Base-by-base conservation (phyloP, 1,139 yeast genomes). In the Zygoascus sp. region DNA sequence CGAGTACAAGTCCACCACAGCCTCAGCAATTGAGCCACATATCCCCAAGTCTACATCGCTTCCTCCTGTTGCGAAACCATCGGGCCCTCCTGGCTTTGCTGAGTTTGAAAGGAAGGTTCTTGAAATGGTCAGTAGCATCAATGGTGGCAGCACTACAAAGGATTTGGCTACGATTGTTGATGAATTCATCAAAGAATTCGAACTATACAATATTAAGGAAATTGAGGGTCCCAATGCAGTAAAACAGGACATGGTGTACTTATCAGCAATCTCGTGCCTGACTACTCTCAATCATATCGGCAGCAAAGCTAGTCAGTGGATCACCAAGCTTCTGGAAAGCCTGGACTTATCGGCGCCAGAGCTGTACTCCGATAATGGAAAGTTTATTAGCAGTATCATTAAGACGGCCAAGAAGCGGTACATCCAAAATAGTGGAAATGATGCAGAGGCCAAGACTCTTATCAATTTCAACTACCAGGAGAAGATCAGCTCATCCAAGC, bases 401-500 rank as follows among this genome's bases (percentile, higher is more conserved):
- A 42, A 20, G n/a, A 25, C 17, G 16, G 45, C 45, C 10, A 42
- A 34, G 36, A 20, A 36, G 21, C 35, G 36, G 7, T 42, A 35
- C 27, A 40, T 40, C 20, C 19, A 35, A 20, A 32, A 42, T 11
- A 36, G 39, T 27, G 39, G 45, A 11, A 25, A 20, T 15, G 23
- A 42, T 19, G 36, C 35, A 2, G 16, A 21, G 13, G 10, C 44
- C 5, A 32, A 23, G 22, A 25, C 22, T 10, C 23, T 42, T 20
- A 28, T 35, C 40, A 42, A 28, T n/a, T 42, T 42, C 40, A 42
- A 42, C 36, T 42, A 42, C 25, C 43, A 40, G 27, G 43, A 40
- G 17, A 40, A 40, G 20, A 32, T 40, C 25, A 40, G 32, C 27
- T 40, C 43, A 21, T 28, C 43, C 17, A 40, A 30, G 43, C 30